Conservation (phyloP, 768 basidiomycete genomes). For the Boletus subparvulus region DNA sequence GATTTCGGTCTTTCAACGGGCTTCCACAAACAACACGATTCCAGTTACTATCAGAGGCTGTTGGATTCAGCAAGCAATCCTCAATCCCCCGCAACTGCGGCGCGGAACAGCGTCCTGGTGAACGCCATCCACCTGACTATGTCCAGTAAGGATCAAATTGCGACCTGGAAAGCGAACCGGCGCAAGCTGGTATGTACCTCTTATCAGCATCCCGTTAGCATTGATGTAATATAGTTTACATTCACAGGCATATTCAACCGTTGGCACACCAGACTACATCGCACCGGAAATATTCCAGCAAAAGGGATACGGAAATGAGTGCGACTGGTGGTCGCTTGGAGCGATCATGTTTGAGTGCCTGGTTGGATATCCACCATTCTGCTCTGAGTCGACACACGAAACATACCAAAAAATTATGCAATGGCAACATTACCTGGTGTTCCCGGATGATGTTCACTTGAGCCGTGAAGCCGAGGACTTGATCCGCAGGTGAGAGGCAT, state of each 20-base stretch:
- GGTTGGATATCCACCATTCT: constrained; percentile 96
- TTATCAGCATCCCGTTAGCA: not conserved
- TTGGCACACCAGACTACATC: constrained; percentile 96
- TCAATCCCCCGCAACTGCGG: constrained; percentile 42
- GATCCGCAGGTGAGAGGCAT: constrained; percentile 61
- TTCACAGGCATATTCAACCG: constrained; percentile 90
- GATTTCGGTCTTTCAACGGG: constrained; percentile 99
- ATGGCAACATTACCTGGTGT: constrained; percentile 82
- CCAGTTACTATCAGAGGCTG: constrained; percentile 88
- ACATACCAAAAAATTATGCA: constrained; percentile 98
- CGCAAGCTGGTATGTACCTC: constrained; percentile 77
- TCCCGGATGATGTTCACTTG: constrained; percentile 94
- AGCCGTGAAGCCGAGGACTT: constrained; percentile 90
- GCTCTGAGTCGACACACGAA: constrained; percentile 93
- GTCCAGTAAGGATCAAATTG: constrained; percentile 89
- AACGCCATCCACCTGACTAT: constrained; percentile 97
- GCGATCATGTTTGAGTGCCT: constrained; percentile 99
- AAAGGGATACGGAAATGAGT: constrained; percentile 97
- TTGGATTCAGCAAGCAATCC: constrained; percentile 62
- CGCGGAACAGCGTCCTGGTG: constrained; percentile 94
- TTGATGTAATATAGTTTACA: constrained; percentile 28
- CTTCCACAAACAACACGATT: constrained; percentile 97
- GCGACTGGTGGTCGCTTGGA: constrained; percentile 99
- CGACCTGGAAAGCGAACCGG: constrained; percentile 98
- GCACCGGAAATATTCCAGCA: constrained; percentile 96